Evolutionary conservation across 1,284 basidiomycete genomes (phyloP).

Genomic region (Marasmius sp.): DNA sequence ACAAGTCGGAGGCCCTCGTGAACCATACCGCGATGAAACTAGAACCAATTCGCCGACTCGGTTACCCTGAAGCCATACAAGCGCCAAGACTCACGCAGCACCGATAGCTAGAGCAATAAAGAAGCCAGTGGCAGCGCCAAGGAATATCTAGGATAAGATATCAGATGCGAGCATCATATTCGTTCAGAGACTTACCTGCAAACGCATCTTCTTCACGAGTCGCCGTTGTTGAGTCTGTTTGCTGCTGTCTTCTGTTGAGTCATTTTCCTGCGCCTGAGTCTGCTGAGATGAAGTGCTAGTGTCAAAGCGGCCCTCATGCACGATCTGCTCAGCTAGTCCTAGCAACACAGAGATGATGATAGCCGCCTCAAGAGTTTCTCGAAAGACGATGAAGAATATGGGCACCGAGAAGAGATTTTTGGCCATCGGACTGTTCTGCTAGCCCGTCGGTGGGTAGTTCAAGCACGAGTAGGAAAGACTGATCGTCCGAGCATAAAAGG

Average conservation of each 20-base stretch:
- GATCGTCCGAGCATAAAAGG: neutral
- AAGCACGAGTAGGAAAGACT: slow-evolving; percentile 3
- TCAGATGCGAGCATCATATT: neutral
- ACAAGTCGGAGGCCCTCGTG: slow-evolving; percentile 71
- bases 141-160: slow-evolving; percentile 63
- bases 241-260: slow-evolving; percentile 24
- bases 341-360: slow-evolving; percentile 89
- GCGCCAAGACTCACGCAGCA: slow-evolving; percentile 44
- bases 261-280: slow-evolving; percentile 11
- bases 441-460: slow-evolving; percentile 10
- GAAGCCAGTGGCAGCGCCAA: slow-evolving; percentile 77
- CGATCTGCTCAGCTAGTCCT: slow-evolving; percentile 81
- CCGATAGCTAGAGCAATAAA: slow-evolving; percentile 77
- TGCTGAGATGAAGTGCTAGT: slow-evolving; percentile 15
- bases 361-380: slow-evolving; percentile 86
- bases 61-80: neutral
- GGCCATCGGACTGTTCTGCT: slow-evolving; percentile 40
- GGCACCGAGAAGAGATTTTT: slow-evolving; percentile 73
- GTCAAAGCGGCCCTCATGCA: slow-evolving; percentile 34
- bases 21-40: slow-evolving; percentile 81
- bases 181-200: slow-evolving; percentile 46
- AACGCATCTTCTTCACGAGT: slow-evolving; percentile 60
- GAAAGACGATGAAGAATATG: slow-evolving; percentile 88
- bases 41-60: slow-evolving; percentile 4
- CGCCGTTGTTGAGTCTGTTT: slow-evolving; percentile 32